Evolutionary conservation across 2,329 filamentous ascomycete genomes (phyloP).

Genomic region (Cryphonectria naterciae): DNA sequence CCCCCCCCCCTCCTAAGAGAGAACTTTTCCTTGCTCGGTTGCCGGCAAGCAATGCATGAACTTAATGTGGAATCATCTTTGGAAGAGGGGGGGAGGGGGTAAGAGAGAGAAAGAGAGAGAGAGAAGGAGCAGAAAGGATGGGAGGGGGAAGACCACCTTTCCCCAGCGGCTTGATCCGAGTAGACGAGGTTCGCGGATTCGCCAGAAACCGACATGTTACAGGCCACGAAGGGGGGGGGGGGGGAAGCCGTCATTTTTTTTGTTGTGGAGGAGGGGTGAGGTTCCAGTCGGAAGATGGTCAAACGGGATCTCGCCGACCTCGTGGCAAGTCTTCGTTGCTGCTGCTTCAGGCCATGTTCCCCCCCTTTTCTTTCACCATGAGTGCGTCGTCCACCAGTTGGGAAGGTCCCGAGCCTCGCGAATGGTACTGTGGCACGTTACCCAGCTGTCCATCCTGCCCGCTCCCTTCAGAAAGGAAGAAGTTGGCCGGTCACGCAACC

Average conservation of each 20-base stretch:
- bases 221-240: not conserved
- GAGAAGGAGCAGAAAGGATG: not conserved
- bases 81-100: too few relatives aligned
- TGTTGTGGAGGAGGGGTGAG: too few relatives aligned
- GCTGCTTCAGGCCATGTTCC: not conserved
- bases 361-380: not conserved
- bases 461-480: not conserved
- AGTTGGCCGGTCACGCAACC: not conserved
- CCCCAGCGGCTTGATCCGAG: slow-evolving; percentile 6
- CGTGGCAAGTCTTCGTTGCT: not conserved
- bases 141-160: not conserved
- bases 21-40: not conserved
- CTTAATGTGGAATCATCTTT: not conserved
- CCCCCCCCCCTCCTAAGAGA: too few relatives aligned
- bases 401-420: slow-evolving; percentile 11
- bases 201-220: not conserved
- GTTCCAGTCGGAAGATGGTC: not conserved
- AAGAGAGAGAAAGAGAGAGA: not conserved
- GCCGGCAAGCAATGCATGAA: slow-evolving; percentile 12
- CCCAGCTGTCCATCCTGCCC: not conserved
- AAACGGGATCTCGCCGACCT: not conserved
- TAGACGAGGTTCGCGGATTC: not conserved
- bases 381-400: not conserved
- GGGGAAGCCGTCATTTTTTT: not conserved
- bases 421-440: slow-evolving; percentile 16